Base-by-base conservation (phyloP, 2,329 filamentous ascomycete genomes). In the Calonectria pseudoreteaudii region DNA sequence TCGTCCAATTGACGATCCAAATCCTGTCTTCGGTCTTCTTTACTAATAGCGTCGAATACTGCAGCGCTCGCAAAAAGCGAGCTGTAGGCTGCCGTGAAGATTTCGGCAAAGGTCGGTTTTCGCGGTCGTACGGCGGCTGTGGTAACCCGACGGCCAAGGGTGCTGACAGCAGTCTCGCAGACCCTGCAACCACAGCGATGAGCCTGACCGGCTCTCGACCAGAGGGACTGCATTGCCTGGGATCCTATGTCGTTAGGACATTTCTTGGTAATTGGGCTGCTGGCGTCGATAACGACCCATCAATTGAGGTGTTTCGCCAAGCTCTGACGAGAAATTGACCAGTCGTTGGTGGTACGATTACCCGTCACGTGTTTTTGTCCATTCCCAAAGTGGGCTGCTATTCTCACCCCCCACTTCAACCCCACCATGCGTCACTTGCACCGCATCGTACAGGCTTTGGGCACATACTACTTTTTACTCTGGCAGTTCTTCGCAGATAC, bases 31-130 rank as follows among this genome's bases (percentile, higher is more conserved):
- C 91, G 87, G 50, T 86, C 85, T 68, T 90, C 87, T 81, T 94
- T 94, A 36, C 85, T 82, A 34, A 87, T 86, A 8, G 90, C 90
- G 81, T 95, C 93, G 36, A 90, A 85, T 4, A 93, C 85, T 14
- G 92, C 89, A 2, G 92, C 93, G 2, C 91, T 90, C 7, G 91
- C 92, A 79, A 94, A 90, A 68, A 93, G 89, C 41, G 91, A 90
- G 31, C 93, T 93, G 80, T 94, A 94, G 81, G 89, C 90, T 49
- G 93, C 90, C 30, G 93, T 94, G 80, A 93, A 88, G 73, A 92
- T 76, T 84, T 92, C 86, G 83, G 88, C 84, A 79, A 87, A 83
- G 50, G 86, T 87, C 53, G 88, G 83, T 76, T 88, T 88, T 68
- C 89, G 88, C 79, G 86, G 87, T 66, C 87, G 82, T 38, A 87